These are phyloP conservation scores for Metschnikowia matae DNA, from an alignment of 805 yeast species.

Conservation along the genomic window DNA sequence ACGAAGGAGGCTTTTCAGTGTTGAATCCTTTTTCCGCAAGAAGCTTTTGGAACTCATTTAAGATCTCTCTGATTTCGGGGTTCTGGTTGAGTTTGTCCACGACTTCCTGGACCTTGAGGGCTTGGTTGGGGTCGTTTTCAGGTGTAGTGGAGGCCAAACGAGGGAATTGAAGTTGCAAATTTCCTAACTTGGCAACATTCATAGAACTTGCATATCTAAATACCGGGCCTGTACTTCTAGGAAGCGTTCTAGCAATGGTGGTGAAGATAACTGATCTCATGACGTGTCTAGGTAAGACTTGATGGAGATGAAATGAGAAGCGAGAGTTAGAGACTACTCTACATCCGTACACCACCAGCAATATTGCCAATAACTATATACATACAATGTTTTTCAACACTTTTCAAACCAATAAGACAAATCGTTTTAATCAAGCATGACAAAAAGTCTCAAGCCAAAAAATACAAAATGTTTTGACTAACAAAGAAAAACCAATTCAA, in stretches of 20 bases:
- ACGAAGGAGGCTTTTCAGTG: conserved; percentile 30
- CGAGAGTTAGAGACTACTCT: not conserved
- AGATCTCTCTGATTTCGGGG: conserved; percentile 30
- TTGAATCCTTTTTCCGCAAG: conserved; percentile 31
- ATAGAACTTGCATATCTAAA: not conserved
- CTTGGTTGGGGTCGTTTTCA: conserved; percentile 4
- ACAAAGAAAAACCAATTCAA: no score
- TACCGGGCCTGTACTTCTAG: not conserved
- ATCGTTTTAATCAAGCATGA: no score
- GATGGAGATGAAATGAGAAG: not conserved
- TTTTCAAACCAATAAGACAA: no score
- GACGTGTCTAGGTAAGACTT: not conserved
- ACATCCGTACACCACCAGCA: conserved; percentile 1
- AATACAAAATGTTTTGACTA: no score
- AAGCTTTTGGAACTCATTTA: conserved; percentile 29
- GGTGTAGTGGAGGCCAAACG: conserved; percentile 11
- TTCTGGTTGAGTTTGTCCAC: conserved; percentile 16
- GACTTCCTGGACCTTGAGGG: conserved; percentile 16
- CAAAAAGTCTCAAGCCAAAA: no score
- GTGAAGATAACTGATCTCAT: conserved; percentile 8
- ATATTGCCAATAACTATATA: no score
- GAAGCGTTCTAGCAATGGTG: conserved; percentile 5
- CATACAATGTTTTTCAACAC: no score
- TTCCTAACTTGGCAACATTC: not conserved
- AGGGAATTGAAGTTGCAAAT: not conserved